Evolutionary conservation across 345 rosid species (phyloP).

Genomic region (Lenwebbia sp.): DNA sequence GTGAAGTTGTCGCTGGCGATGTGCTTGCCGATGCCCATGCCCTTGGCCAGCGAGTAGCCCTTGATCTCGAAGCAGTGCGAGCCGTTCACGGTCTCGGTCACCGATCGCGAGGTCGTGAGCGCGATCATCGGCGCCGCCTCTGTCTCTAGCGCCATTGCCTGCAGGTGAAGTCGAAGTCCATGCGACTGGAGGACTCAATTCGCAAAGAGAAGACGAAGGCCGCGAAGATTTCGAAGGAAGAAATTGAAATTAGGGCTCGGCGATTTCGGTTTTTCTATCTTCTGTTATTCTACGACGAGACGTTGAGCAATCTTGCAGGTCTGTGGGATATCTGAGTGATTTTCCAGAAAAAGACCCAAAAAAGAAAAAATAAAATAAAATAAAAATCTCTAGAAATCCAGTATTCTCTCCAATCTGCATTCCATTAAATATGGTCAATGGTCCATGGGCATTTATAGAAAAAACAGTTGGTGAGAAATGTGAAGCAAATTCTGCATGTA

Average conservation of each 20-base stretch:
- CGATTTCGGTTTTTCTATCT: neutral
- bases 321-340: too few relatives aligned
- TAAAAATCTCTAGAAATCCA: neutral
- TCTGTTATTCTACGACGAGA: neutral
- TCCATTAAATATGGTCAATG: neutral
- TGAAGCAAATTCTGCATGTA: neutral
- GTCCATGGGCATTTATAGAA: neutral
- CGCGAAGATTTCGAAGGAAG: neutral
- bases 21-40: conserved; percentile 66
- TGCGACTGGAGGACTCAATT: neutral
- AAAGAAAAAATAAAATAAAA: neutral
- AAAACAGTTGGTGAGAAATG: neutral
- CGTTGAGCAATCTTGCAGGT: neutral
- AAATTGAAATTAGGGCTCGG: neutral
- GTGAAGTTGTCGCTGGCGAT: conserved; percentile 52
- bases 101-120: conserved; percentile 38
- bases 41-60: conserved; percentile 56
- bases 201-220: neutral
- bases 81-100: conserved; percentile 47
- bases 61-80: conserved; percentile 40
- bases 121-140: neutral
- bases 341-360: neutral
- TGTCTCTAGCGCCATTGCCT: neutral
- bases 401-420: neutral
- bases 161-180: neutral